A percentile compares a stretch with the other conserved stretches of the same genome.
Evolutionary conservation across 202 grass and related monocot genomes (phyloP).

Genomic region (Digitaria exilis): DNA sequence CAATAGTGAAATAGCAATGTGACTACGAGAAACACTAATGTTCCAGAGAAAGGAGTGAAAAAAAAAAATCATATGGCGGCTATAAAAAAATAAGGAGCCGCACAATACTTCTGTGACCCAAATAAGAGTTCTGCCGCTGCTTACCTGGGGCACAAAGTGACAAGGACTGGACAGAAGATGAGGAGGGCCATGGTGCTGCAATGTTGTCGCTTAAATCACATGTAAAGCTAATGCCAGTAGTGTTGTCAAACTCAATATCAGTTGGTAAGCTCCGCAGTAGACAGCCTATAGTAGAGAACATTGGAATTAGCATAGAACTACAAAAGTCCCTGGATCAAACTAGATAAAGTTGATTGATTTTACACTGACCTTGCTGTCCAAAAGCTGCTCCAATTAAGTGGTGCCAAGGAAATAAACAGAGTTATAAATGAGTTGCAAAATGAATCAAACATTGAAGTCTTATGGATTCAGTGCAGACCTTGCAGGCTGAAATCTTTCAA

Average conservation of each 20-base stretch:
- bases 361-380: conserved; percentile 86
- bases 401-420: conserved; percentile 24
- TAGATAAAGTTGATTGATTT: conserved; percentile 26
- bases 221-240: conserved; percentile 89
- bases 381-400: conserved; percentile 64
- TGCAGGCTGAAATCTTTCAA: conserved; percentile 98
- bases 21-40: neutral
- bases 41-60: neutral
- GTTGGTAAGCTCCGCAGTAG: conserved; percentile 87
- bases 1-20: conserved; percentile 12
- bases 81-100: neutral
- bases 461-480: conserved; percentile 55
- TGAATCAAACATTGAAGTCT: conserved; percentile 33
- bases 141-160: conserved; percentile 95
- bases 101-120: neutral
- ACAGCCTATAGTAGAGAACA: conserved; percentile 62
- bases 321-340: conserved; percentile 1
- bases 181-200: conserved; percentile 97
- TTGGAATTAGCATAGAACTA: conserved; percentile 33
- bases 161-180: conserved; percentile 86
- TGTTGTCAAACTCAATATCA: conserved; percentile 86
- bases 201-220: conserved; percentile 98
- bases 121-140: neutral
- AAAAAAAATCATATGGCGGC: neutral
- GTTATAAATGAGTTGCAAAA: conserved; percentile 43